Evolutionary conservation across 371 early-diverging fungal species (phyloP).

Genomic region (Saksenaea vasiformis): DNA sequence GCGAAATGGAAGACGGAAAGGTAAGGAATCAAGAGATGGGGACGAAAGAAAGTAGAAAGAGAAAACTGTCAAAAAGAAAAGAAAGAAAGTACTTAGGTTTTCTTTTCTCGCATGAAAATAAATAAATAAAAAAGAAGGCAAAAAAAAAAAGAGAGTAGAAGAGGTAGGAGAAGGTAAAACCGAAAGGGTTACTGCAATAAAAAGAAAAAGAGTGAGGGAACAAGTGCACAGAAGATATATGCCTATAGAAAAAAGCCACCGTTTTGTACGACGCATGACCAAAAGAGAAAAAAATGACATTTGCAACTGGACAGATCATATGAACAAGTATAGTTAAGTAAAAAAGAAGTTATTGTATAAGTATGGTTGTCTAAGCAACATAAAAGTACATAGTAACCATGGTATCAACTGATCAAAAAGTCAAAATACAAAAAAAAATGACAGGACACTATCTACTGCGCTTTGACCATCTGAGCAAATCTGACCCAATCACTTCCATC

Average conservation of each 20-base stretch:
- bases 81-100: neutral
- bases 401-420: neutral
- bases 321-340: constrained; percentile 1
- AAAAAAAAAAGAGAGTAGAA: constrained; percentile 1
- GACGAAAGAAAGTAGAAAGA: neutral
- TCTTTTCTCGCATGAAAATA: no score
- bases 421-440: neutral
- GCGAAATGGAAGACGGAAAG: constrained; percentile 6
- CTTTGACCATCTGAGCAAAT: constrained; percentile 5
- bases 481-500: neutral
- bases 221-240: constrained; percentile 5
- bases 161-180: constrained; percentile 6
- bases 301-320: constrained; percentile 6
- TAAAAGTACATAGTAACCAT: no score
- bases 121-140: neutral
- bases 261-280: neutral
- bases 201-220: neutral
- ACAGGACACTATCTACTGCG: neutral
- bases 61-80: neutral
- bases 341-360: neutral
- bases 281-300: constrained; percentile 9
- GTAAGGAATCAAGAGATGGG: neutral
- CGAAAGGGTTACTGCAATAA: constrained; percentile 1
- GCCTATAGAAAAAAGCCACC: constrained; percentile 4
- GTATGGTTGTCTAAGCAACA: neutral